A percentile compares a stretch with the other conserved stretches of the same genome.
These are phyloP conservation scores for Allium sativum DNA, from an alignment of 106 monocot genomes.

Conservation along the genomic window DNA sequence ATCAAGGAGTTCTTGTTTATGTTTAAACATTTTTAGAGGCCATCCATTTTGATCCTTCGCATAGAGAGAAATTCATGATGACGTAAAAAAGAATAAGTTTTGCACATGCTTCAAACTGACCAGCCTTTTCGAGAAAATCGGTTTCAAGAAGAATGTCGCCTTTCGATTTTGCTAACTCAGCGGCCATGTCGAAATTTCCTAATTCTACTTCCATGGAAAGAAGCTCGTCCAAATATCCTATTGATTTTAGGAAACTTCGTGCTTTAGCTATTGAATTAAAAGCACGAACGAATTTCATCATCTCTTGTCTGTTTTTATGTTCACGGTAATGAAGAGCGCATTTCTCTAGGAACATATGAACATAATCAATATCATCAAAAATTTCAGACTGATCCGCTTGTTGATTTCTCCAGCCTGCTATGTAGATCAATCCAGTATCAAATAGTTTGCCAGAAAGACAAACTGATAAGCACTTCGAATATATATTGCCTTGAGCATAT, in stretches of 20 bases:
- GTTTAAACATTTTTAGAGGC: slow-evolving; percentile 25
- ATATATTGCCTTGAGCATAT: slow-evolving; percentile 28
- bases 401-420: slow-evolving; percentile 16
- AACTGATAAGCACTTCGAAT: slow-evolving; percentile 32
- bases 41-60: slow-evolving; percentile 32
- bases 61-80: slow-evolving; percentile 33
- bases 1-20: slow-evolving; percentile 16
- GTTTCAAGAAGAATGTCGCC: slow-evolving; percentile 34
- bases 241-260: slow-evolving; percentile 22
- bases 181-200: slow-evolving; percentile 34
- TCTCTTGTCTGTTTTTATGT: slow-evolving; percentile 12
- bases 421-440: slow-evolving; percentile 20
- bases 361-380: background rate
- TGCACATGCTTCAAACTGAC: slow-evolving; percentile 17
- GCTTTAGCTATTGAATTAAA: slow-evolving; percentile 30
- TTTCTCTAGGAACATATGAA: slow-evolving; percentile 15
- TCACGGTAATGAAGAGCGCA: slow-evolving; percentile 23
- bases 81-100: slow-evolving; percentile 27
- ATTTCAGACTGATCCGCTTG: background rate
- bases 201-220: slow-evolving; percentile 23
- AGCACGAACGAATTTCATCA: slow-evolving; percentile 33
- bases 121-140: slow-evolving; percentile 35
- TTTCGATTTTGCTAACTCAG: slow-evolving; percentile 22
- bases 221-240: slow-evolving; percentile 28
- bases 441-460: slow-evolving; percentile 38